Evolutionary conservation across 192 early-diverging fungal species (phyloP), one percentile per base, ranked within the genome.

Genomic region (Allomyces javanicus): DNA sequence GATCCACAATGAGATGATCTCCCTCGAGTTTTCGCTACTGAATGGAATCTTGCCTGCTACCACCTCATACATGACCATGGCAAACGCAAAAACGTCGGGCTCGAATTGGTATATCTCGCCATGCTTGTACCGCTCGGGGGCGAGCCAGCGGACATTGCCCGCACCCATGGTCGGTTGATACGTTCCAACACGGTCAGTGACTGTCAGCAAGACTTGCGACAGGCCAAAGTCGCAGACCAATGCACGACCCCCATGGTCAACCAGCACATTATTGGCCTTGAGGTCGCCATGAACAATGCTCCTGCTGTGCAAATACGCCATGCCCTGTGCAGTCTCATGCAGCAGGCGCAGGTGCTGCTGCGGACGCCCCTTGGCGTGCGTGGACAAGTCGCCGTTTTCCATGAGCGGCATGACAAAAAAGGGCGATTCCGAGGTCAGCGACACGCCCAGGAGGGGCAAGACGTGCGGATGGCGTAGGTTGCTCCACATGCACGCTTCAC

Each of bases 341-440:
- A 73, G 25, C n/a, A 73, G 64, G 24, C 62, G 33, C 21, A 73
- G 63, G 17, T 66, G 33, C 23, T 66, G 50, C 0, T 58, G 66
- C n/a, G 67, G 22, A 6, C 64, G n/a, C 14, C 7, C 44, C 24
- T 65, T n/a, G 40, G 25, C 24, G 5, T 68, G 73, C 61, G 17
- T 24, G n/a, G 33, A 44, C 21, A 67, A 45, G 21, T 67, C 64
- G 21, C 73, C 73, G 62, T 65, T 64, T 33, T 65, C 64, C 73
- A 74, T 73, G 44, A 70, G 66, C 21, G 65, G 69, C 27, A 24
- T 44, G 1, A 74, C 64, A 68, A 74, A 63, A 66, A 74, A 73
- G 1, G 73, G 73, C 61, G 45, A 40, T 7, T 25, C 27, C 4
- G 68, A 67, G 24, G 62, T 72, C 44, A 26, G 43, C 23, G 72